These are phyloP conservation scores for Raphanus hybrid DNA, from an alignment of 441 rosid species.

Conservation along the genomic window DNA sequence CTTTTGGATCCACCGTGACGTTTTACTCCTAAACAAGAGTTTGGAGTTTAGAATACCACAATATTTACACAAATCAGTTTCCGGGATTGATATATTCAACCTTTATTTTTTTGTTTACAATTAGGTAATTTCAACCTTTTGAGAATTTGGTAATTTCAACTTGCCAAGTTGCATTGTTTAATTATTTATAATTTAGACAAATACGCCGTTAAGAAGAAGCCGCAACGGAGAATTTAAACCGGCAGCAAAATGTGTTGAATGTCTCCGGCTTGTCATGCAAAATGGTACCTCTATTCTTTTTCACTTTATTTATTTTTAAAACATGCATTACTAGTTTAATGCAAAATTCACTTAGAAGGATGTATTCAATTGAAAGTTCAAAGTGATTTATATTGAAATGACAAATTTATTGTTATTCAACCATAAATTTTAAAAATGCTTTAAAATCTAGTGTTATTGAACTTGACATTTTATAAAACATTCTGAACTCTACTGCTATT, in stretches of 20 bases:
- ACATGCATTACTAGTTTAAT: neutral
- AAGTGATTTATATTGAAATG: too few species aligned
- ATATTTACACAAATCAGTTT: neutral
- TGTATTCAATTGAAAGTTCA: too few species aligned
- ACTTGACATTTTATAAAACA: too few species aligned
- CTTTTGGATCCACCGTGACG: constrained; percentile 17
- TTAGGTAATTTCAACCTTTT: neutral
- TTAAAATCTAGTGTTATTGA: too few species aligned
- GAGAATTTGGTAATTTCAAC: neutral
- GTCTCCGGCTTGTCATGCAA: neutral
- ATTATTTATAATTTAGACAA: neutral
- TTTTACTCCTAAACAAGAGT: constrained; percentile 14
- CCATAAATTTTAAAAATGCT: too few species aligned
- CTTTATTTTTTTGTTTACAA: neutral
- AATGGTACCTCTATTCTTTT: neutral
- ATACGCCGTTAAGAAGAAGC: neutral
- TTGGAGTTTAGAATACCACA: neutral
- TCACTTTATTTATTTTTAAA: neutral
- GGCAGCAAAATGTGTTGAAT: neutral
- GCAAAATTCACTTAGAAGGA: neutral
- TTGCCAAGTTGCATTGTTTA: neutral
- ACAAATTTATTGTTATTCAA: too few species aligned
- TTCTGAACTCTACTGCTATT: too few species aligned
- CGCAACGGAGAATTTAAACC: neutral
- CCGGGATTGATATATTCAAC: neutral